Conservation (phyloP, 106 monocot species). For the Apostasia ramifera region DNA sequence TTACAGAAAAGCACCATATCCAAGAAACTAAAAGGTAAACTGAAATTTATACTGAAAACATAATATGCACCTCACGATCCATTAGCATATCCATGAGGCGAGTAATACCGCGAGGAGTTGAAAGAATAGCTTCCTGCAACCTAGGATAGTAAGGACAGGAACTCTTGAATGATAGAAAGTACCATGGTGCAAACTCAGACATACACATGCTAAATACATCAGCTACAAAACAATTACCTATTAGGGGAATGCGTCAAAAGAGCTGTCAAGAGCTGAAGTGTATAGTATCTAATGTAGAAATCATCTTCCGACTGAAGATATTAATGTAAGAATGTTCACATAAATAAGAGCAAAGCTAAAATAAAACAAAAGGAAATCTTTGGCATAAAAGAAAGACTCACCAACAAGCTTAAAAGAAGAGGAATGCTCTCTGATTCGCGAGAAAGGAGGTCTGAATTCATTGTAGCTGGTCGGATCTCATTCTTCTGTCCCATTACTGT, state of each 20-base stretch:
- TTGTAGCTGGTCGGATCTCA: constrained; percentile 76
- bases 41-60: not conserved
- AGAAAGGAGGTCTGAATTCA: constrained; percentile 90
- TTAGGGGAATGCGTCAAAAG: constrained; percentile 85
- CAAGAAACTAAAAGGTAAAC: not conserved
- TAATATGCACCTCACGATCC: constrained; percentile 85
- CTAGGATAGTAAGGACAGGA: constrained; percentile 27
- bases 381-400: constrained; percentile 22
- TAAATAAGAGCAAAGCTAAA: not conserved
- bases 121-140: constrained; percentile 96
- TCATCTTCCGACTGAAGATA: constrained; percentile 88
- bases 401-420: constrained; percentile 88
- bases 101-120: constrained; percentile 89
- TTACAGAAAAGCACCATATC: not conserved
- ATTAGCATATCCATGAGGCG: constrained; percentile 98
- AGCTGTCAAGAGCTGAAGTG: constrained; percentile 94
- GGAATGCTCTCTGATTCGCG: constrained; percentile 90
- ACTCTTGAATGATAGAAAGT: not conserved
- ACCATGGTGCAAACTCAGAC: not conserved
- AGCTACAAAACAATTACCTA: constrained; percentile 37
- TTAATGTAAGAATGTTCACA: not conserved
- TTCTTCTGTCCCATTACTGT: constrained; percentile 45
- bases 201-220: not conserved
- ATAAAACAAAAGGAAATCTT: constrained; percentile 1
- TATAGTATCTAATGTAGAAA: constrained; percentile 93